A percentile compares a stretch with the other conserved stretches of the same genome.
Evolutionary conservation across 2,329 filamentous ascomycete genomes (phyloP).

Genomic region (Diatrype stigma): DNA sequence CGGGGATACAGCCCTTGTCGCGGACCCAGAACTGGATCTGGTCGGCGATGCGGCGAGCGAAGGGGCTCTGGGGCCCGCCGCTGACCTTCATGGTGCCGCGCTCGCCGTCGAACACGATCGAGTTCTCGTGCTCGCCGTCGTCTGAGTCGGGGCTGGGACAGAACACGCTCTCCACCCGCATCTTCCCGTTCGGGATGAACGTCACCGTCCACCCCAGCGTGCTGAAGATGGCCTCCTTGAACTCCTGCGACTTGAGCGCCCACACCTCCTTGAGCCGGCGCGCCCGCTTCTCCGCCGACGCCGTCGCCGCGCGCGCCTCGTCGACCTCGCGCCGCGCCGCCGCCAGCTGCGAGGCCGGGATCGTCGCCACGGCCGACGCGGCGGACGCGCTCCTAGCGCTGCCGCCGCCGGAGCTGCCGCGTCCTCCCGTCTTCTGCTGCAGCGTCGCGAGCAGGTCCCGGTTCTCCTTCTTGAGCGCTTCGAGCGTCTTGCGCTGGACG

Average conservation of each 20-base stretch:
- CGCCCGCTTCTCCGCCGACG: slow-evolving; percentile 76
- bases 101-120: slow-evolving; percentile 84
- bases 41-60: slow-evolving; percentile 78
- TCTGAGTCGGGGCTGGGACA: slow-evolving; percentile 56
- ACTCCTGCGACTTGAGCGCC: slow-evolving; percentile 85
- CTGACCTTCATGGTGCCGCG: slow-evolving; percentile 97
- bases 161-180: slow-evolving; percentile 83
- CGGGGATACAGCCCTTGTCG: slow-evolving; percentile 88
- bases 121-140: slow-evolving; percentile 66
- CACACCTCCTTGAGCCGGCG: slow-evolving; percentile 89
- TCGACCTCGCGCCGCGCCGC: slow-evolving; percentile 71
- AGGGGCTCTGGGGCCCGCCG: slow-evolving; percentile 80
- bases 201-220: slow-evolving; percentile 92
- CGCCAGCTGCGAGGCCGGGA: slow-evolving; percentile 74
- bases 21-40: slow-evolving; percentile 95
- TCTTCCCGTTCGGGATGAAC: slow-evolving; percentile 95
- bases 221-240: slow-evolving; percentile 89
- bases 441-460: slow-evolving; percentile 74
- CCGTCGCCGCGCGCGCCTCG: slow-evolving; percentile 64
- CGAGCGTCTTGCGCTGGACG: slow-evolving; percentile 76
- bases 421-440: slow-evolving; percentile 31
- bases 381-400: too few species aligned
- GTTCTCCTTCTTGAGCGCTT: slow-evolving; percentile 78
- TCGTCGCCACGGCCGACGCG: slow-evolving; percentile 57
- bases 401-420: slow-evolving; percentile 32